phyloP scores from a whole-genome alignment of 306 rosid genomes.

The Ziziphus jujuba region DNA sequence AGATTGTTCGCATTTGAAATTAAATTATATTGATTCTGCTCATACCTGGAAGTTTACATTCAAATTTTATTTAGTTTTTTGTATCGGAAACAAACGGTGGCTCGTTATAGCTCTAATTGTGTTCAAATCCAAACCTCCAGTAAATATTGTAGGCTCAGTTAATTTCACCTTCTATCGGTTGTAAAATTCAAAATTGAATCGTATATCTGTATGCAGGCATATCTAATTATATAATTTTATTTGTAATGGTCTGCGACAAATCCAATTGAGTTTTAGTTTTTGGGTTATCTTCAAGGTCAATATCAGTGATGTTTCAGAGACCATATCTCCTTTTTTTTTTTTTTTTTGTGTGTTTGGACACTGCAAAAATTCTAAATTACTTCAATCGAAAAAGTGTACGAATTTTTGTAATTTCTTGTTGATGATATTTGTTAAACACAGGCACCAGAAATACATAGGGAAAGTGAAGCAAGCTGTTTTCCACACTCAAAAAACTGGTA shows the following conservation, averaged over 20 bases:
- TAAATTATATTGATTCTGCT: too few relatives aligned
- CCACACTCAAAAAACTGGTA: conserved; percentile 81
- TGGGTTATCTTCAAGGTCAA: not conserved
- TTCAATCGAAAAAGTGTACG: not conserved
- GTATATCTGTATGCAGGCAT: not conserved
- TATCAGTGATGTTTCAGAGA: not conserved
- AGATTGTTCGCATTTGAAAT: not conserved
- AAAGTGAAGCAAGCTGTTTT: conserved; percentile 90
- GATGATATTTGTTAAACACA: conserved; percentile 26
- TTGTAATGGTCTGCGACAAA: not conserved
- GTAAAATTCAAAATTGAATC: not conserved
- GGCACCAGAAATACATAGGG: conserved; percentile 95
- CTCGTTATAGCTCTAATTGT: too few relatives aligned
- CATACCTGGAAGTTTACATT: not conserved
- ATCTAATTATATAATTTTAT: not conserved
- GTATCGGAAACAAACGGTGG: too few relatives aligned
- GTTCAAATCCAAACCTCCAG: too few relatives aligned
- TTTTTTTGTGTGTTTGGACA: too few relatives aligned
- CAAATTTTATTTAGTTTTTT: not conserved
- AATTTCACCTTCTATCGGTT: not conserved
- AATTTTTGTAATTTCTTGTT: not conserved
- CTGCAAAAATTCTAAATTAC: not conserved
- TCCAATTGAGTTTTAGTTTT: not conserved
- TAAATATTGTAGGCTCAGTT: too few relatives aligned
- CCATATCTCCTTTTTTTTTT: not conserved